Evolutionary conservation across 495 filamentous ascomycete species (phyloP).

Genomic region (Tuber melanosporum): DNA sequence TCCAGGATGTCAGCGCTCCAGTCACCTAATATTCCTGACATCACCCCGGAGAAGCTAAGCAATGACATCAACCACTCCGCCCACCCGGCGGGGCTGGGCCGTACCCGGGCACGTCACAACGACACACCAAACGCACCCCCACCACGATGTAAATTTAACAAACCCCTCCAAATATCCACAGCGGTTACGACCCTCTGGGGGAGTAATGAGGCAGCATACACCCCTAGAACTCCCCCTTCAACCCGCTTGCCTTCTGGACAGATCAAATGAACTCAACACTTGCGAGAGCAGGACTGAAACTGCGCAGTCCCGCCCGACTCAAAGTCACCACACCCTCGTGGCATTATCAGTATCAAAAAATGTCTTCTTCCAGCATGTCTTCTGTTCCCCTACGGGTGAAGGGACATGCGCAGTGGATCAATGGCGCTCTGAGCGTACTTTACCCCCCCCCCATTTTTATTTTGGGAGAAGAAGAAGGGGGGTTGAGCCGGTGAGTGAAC

Average conservation of each 20-base stretch:
- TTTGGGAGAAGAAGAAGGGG: neutral
- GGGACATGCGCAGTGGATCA: conserved; percentile 30
- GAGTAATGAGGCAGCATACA: neutral
- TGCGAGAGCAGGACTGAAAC: neutral
- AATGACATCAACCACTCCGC: neutral
- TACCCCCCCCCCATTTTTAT: neutral
- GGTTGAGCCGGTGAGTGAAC: neutral
- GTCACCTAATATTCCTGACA: neutral
- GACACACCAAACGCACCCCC: neutral
- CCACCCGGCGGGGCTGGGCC: no score
- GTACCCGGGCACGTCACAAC: neutral
- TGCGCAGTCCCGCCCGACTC: neutral
- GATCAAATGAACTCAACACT: neutral
- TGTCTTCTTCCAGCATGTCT: conserved; percentile 14
- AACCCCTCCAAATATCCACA: neutral
- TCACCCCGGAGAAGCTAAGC: neutral
- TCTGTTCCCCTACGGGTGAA: conserved; percentile 24
- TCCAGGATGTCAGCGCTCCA: neutral
- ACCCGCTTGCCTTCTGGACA: neutral
- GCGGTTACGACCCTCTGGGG: no score
- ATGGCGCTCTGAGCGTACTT: conserved; percentile 23
- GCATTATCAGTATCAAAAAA: neutral
- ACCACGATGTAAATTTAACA: neutral
- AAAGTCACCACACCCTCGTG: neutral
- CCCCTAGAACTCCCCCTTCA: neutral